Evolutionary conservation across 495 filamentous ascomycete genomes (phyloP).

Genomic region (Hypoxylon cercidicola): DNA sequence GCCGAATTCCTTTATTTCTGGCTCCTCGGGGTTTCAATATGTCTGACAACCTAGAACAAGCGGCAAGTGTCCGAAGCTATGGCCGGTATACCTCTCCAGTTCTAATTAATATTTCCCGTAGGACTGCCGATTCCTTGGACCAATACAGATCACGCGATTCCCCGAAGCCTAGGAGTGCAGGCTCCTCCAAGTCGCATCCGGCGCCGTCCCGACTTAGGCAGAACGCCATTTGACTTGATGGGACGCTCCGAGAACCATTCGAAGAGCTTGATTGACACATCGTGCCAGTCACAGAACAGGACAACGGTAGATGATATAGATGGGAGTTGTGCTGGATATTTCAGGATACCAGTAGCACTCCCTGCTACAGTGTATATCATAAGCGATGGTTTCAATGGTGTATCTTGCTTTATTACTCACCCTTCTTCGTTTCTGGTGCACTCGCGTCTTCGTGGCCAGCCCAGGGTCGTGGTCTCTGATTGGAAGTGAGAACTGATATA

Average conservation of each 20-base stretch:
- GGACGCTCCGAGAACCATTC: not conserved
- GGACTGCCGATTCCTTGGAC: conserved; percentile 29
- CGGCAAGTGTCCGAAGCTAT: conserved; percentile 25
- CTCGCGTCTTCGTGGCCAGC: not conserved
- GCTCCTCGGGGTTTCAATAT: conserved; percentile 32
- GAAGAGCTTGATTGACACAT: conserved; percentile 1
- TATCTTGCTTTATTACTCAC: not conserved
- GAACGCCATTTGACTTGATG: conserved; percentile 14
- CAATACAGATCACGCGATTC: conserved; percentile 33
- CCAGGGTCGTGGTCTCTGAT: too few relatives aligned
- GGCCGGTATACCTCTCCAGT: conserved; percentile 23
- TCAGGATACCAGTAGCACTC: not conserved
- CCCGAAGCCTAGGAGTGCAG: conserved; percentile 14
- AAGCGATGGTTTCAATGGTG: not conserved
- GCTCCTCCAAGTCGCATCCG: conserved; percentile 19
- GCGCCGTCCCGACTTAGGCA: conserved; percentile 30
- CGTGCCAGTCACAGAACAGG: too few relatives aligned
- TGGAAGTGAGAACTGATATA: too few relatives aligned
- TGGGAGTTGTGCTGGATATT: not conserved
- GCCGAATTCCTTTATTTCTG: conserved; percentile 35
- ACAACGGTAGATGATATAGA: not conserved
- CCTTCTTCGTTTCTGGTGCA: not conserved
- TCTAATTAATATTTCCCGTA: conserved; percentile 16
- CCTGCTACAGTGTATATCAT: not conserved
- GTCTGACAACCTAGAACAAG: conserved; percentile 20